Conservation (phyloP, 495 filamentous ascomycete genomes). For the Lasiosphaeris hirsuta region DNA sequence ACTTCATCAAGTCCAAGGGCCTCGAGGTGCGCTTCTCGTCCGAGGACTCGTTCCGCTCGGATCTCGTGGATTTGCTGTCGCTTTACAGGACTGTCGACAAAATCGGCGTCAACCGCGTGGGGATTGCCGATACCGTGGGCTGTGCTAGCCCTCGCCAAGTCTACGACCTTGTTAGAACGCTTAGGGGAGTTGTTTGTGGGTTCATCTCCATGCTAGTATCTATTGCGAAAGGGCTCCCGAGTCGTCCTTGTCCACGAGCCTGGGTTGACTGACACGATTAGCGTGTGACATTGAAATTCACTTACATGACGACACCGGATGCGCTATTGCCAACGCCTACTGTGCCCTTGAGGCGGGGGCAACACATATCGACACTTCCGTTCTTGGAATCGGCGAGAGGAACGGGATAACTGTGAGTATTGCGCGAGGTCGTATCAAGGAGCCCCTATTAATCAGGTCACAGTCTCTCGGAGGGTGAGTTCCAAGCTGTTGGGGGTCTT, state of each 20-base stretch:
- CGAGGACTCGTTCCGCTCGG: conserved; percentile 74
- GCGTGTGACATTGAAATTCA: conserved; percentile 56
- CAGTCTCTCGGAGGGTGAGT: not conserved
- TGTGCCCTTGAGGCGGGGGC: conserved; percentile 68
- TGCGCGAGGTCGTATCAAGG: no score
- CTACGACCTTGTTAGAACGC: conserved; percentile 74
- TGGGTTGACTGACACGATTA: not conserved
- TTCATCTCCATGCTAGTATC: not conserved
- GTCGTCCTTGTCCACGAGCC: not conserved
- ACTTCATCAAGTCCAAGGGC: conserved; percentile 80
- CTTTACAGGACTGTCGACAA: conserved; percentile 57
- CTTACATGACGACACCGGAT: conserved; percentile 72
- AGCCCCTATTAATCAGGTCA: not conserved
- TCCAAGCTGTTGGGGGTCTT: not conserved
- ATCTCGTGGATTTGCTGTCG: conserved; percentile 63
- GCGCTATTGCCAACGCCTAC: conserved; percentile 70
- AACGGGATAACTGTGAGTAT: conserved; percentile 59
- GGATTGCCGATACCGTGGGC: conserved; percentile 75
- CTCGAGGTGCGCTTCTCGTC: conserved; percentile 68
- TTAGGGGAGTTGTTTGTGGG: conserved; percentile 59
- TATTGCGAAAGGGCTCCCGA: not conserved
- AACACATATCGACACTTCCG: conserved; percentile 44
- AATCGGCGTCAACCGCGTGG: conserved; percentile 70
- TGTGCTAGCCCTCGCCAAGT: conserved; percentile 72
- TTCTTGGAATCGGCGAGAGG: conserved; percentile 56